Evolutionary conservation across 805 yeast species (phyloP).

Genomic region (Lachancea kluyveri): DNA sequence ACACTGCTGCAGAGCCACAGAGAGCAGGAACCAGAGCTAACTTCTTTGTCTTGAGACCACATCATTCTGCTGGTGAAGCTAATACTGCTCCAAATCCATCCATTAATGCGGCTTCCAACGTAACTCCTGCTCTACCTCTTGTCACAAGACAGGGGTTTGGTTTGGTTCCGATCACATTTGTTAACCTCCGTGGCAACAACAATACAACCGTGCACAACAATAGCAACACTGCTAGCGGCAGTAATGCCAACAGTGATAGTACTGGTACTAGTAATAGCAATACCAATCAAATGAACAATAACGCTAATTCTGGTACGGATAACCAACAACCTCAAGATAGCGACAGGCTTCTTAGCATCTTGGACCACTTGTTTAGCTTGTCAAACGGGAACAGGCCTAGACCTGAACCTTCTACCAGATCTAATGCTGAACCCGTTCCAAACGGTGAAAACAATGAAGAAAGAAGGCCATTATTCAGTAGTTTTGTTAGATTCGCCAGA

Average conservation of each 20-base stretch:
- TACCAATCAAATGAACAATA: neutral
- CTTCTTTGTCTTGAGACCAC: constrained; percentile 5
- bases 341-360: constrained; percentile 20
- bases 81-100: constrained; percentile 1
- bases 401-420: constrained; percentile 1
- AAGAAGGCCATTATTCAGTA: constrained; percentile 4
- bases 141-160: constrained; percentile 4
- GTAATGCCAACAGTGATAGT: too few species aligned
- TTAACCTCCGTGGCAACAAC: constrained; percentile 5
- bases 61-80: neutral
- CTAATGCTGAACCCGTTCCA: neutral
- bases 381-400: constrained; percentile 3
- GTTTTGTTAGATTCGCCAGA: constrained; percentile 5
- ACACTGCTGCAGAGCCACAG: neutral
- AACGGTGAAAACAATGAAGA: neutral
- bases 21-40: constrained; percentile 1
- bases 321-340: too few species aligned
- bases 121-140: constrained; percentile 1
- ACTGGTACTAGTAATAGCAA: neutral
- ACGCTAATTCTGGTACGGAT: neutral
- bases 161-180: constrained; percentile 6
- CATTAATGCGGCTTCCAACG: constrained; percentile 1
- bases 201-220: neutral
- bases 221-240: neutral
- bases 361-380: constrained; percentile 19